These are phyloP conservation scores for Piloderma croceum DNA, from an alignment of 768 basidiomycete species.

Conservation along the genomic window DNA sequence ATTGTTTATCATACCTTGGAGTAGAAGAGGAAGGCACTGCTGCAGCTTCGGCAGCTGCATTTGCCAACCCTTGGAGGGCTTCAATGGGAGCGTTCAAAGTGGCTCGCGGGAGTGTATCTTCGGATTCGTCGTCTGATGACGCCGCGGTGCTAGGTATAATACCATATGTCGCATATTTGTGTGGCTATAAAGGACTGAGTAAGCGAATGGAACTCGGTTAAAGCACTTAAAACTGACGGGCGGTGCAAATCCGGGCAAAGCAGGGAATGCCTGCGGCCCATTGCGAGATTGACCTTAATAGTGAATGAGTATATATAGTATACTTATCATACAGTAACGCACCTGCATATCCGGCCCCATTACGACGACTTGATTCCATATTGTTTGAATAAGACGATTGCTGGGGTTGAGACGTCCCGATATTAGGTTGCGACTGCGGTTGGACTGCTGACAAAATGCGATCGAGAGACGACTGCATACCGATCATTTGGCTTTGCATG, in stretches of 20 bases:
- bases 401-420: constrained; percentile 24
- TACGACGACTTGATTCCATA: constrained; percentile 17
- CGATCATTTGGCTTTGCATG: constrained; percentile 93
- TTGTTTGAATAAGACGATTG: constrained; percentile 13
- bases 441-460: constrained; percentile 71
- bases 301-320: too few species aligned
- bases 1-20: constrained; percentile 43
- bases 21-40: constrained; percentile 64
- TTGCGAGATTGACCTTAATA: too few species aligned
- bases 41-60: constrained; percentile 91
- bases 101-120: constrained; percentile 79
- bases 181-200: constrained; percentile 45
- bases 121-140: constrained; percentile 88
- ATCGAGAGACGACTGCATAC: constrained; percentile 86
- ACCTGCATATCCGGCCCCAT: too few species aligned
- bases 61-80: constrained; percentile 88
- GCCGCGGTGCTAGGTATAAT: constrained; percentile 79
- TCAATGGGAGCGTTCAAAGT: constrained; percentile 90
- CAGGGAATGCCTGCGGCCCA: constrained; percentile 57
- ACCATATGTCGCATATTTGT: constrained; percentile 88
- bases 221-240: constrained; percentile 47
- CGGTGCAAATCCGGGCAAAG: constrained; percentile 87
- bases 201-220: neutral
- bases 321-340: too few species aligned
- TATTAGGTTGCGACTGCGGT: constrained; percentile 28